phyloP scores from a whole-genome alignment of 2,329 filamentous ascomycete genomes.

The Claviceps fusiformis region DNA sequence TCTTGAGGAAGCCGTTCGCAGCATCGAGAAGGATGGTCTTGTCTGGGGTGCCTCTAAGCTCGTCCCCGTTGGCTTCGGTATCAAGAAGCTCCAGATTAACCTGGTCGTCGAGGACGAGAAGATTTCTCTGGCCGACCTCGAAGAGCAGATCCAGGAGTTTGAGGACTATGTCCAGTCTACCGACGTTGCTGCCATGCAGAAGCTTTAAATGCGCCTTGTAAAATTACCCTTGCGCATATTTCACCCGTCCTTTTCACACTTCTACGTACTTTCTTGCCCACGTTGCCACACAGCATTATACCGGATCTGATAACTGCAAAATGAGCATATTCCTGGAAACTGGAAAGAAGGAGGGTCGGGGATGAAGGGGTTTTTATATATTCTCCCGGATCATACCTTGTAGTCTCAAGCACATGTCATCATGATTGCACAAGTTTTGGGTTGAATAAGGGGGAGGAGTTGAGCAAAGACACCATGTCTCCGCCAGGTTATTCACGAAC shows the following conservation, averaged over 20 bases:
- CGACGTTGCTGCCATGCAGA: slow-evolving; percentile 84
- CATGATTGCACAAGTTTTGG: neutral
- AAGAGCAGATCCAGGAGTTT: slow-evolving; percentile 67
- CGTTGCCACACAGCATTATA: neutral
- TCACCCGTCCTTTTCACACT: too few species aligned
- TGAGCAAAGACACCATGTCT: neutral
- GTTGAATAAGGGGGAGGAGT: neutral
- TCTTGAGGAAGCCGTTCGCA: slow-evolving; percentile 67
- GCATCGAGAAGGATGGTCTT: slow-evolving; percentile 84
- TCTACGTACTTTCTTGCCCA: neutral
- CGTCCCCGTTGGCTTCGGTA: slow-evolving; percentile 85
- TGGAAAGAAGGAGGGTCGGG: neutral
- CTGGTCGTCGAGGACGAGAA: slow-evolving; percentile 96
- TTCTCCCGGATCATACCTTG: neutral
- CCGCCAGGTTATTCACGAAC: neutral
- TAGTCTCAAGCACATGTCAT: neutral
- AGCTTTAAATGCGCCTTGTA: slow-evolving; percentile 48
- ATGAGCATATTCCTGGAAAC: neutral
- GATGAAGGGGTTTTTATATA: neutral
- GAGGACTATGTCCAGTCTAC: slow-evolving; percentile 96
- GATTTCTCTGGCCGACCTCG: slow-evolving; percentile 73
- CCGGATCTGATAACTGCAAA: neutral
- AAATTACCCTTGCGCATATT: too few species aligned
- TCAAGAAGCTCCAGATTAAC: slow-evolving; percentile 99
- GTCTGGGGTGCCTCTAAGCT: slow-evolving; percentile 91